These are phyloP conservation scores for Cyclocybe aegerita DNA, from an alignment of 768 basidiomycete genomes.

Conservation along the genomic window DNA sequence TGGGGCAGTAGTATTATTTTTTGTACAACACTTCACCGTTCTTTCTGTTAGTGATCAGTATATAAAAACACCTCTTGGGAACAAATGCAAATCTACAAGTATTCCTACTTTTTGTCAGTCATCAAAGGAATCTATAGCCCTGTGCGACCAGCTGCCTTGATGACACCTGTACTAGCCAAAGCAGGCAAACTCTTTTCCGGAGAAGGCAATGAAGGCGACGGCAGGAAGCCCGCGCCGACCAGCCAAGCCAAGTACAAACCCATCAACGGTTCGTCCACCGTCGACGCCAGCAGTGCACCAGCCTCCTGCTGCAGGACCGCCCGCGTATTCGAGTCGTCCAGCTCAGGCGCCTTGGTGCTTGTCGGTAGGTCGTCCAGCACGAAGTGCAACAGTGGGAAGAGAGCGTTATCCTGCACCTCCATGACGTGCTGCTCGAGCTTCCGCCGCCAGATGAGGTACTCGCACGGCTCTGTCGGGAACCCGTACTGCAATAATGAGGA, in stretches of 20 bases:
- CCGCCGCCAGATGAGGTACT: slow-evolving; percentile 90
- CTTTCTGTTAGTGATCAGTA: background rate
- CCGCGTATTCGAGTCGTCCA: slow-evolving; percentile 82
- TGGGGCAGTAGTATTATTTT: too few relatives aligned
- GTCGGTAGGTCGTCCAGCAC: slow-evolving; percentile 97
- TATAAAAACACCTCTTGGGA: background rate
- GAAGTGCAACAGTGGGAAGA: slow-evolving; percentile 96
- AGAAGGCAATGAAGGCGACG: slow-evolving; percentile 40
- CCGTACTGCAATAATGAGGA: slow-evolving; percentile 75
- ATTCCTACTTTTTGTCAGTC: too few relatives aligned
- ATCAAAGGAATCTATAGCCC: slow-evolving; percentile 36
- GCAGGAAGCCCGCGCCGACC: slow-evolving; percentile 80
- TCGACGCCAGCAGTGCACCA: slow-evolving; percentile 37
- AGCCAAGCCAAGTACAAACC: slow-evolving; percentile 94
- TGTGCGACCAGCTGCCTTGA: slow-evolving; percentile 71
- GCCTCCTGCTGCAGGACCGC: slow-evolving; percentile 53
- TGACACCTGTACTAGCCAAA: slow-evolving; percentile 35
- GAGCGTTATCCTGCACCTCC: slow-evolving; percentile 91
- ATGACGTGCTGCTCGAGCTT: slow-evolving; percentile 94
- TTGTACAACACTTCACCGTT: too few relatives aligned
- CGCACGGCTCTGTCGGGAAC: slow-evolving; percentile 73
- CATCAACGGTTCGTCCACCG: slow-evolving; percentile 76
- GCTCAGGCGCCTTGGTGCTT: slow-evolving; percentile 88
- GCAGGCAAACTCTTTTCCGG: slow-evolving; percentile 49
- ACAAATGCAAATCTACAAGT: too few relatives aligned